phyloP scores from a whole-genome alignment of 1,139 yeast genomes.

The Nakaseomyces delphensis region DNA sequence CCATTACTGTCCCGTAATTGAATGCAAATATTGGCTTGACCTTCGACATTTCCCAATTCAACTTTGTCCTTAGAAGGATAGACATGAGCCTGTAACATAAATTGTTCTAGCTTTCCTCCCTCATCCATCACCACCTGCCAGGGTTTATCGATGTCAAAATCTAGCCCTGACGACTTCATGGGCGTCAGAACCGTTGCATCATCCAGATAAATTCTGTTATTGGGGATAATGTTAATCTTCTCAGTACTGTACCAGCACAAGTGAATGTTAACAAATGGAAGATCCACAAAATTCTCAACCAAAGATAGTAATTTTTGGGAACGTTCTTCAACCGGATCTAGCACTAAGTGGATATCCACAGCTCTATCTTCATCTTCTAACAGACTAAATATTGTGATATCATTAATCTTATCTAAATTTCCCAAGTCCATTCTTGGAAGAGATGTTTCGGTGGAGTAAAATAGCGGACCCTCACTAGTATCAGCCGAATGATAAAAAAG shows the following conservation, averaged over 20 bases:
- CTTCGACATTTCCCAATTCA: constrained; percentile 22
- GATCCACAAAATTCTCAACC: constrained; percentile 36
- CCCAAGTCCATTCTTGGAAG: constrained; percentile 37
- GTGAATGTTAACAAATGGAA: constrained; percentile 43
- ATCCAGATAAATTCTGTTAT: constrained; percentile 49
- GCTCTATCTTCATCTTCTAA: constrained; percentile 20
- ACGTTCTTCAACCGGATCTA: constrained; percentile 65
- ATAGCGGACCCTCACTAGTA: constrained; percentile 35
- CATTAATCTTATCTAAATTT: constrained; percentile 29
- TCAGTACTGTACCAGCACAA: constrained; percentile 53
- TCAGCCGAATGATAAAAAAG: constrained; percentile 38
- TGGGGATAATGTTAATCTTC: constrained; percentile 37
- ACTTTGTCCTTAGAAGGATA: constrained; percentile 18
- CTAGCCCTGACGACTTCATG: neutral
- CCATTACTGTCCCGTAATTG: constrained; percentile 17
- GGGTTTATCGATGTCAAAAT: constrained; percentile 6
- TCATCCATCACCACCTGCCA: constrained; percentile 2
- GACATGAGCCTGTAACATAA: constrained; percentile 35
- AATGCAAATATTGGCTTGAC: constrained; percentile 22
- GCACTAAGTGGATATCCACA: constrained; percentile 47
- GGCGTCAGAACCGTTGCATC: constrained; percentile 2
- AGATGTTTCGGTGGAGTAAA: constrained; percentile 24
- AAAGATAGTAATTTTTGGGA: constrained; percentile 57
- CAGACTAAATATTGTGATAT: constrained; percentile 30
- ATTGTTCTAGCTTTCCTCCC: constrained; percentile 46